Percentiles rank a stretch among this genome's conserved stretches.
These are phyloP conservation scores for Moniliella sp. DNA, from an alignment of 1,284 basidiomycete genomes.

Conservation along the genomic window DNA sequence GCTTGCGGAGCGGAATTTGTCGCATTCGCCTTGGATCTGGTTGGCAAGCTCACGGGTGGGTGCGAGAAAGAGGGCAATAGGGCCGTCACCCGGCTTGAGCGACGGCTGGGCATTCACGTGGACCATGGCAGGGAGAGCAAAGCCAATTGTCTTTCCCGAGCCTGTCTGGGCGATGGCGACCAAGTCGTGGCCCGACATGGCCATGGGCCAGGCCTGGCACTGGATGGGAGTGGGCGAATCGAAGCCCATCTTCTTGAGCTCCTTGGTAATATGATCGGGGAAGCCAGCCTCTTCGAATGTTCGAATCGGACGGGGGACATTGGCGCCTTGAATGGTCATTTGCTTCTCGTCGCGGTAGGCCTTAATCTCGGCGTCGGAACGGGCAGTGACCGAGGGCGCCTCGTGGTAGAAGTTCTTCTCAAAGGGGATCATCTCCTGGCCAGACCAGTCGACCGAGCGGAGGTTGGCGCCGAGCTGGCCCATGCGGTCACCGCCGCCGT, in stretches of 20 bases:
- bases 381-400: conserved; percentile 59
- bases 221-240: conserved; percentile 73
- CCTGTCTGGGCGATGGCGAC: conserved; percentile 59
- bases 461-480: conserved; percentile 51
- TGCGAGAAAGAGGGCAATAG: conserved; percentile 84
- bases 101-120: conserved; percentile 99
- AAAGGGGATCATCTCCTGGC: not conserved
- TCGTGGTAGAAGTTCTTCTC: conserved; percentile 75
- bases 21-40: conserved; percentile 97
- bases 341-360: conserved; percentile 63
- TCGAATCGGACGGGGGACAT: conserved; percentile 69
- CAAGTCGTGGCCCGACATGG: conserved; percentile 71
- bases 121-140: conserved; percentile 91
- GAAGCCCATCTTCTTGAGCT: conserved; percentile 87
- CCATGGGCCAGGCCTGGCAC: conserved; percentile 97
- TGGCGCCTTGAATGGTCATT: conserved; percentile 69
- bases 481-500: conserved; percentile 52
- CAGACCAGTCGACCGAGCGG: not conserved
- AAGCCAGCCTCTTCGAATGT: conserved; percentile 84
- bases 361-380: conserved; percentile 63
- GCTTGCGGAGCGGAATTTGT: conserved; percentile 86
- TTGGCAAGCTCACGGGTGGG: conserved; percentile 97
- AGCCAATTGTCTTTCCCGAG: conserved; percentile 64
- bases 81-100: conserved; percentile 76
- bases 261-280: conserved; percentile 80